Percentiles rank a stretch among this genome's conserved stretches.
Conservation (phyloP, 768 basidiomycete genomes). For the Exidia glandulosa region DNA sequence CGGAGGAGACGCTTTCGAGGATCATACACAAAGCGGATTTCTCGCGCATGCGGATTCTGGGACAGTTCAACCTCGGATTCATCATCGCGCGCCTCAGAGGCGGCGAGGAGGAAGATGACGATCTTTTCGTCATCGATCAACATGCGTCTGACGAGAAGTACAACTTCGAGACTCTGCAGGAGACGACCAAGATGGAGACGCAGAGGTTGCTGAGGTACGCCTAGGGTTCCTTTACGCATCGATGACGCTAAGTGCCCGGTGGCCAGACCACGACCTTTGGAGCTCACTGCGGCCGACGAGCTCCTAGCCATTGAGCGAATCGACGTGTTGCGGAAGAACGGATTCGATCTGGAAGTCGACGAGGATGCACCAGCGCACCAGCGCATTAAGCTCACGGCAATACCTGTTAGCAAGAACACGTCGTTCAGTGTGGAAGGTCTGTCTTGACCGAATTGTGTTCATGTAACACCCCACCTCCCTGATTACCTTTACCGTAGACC, state of each 20-base stretch:
- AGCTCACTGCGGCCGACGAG: constrained; percentile 85
- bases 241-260: not conserved
- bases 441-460: constrained; percentile 2
- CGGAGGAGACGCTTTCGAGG: constrained; percentile 60
- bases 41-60: constrained; percentile 66
- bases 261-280: constrained; percentile 59
- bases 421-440: constrained; percentile 81
- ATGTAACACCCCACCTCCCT: not conserved
- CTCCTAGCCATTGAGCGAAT: constrained; percentile 79
- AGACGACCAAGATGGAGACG: constrained; percentile 79
- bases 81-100: constrained; percentile 66
- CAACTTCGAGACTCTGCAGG: constrained; percentile 91
- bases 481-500: constrained; percentile 39
- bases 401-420: constrained; percentile 86
- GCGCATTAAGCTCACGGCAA: constrained; percentile 60
- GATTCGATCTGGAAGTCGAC: constrained; percentile 68
- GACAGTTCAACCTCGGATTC: constrained; percentile 95
- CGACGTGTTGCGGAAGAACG: constrained; percentile 73
- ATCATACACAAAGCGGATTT: constrained; percentile 87
- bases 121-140: constrained; percentile 94
- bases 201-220: constrained; percentile 74
- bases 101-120: constrained; percentile 41
- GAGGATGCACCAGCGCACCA: constrained; percentile 34
- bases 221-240: not conserved
- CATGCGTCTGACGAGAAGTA: constrained; percentile 98